Conservation (phyloP, 805 yeast genomes). For the Teunomyces tritomae region DNA sequence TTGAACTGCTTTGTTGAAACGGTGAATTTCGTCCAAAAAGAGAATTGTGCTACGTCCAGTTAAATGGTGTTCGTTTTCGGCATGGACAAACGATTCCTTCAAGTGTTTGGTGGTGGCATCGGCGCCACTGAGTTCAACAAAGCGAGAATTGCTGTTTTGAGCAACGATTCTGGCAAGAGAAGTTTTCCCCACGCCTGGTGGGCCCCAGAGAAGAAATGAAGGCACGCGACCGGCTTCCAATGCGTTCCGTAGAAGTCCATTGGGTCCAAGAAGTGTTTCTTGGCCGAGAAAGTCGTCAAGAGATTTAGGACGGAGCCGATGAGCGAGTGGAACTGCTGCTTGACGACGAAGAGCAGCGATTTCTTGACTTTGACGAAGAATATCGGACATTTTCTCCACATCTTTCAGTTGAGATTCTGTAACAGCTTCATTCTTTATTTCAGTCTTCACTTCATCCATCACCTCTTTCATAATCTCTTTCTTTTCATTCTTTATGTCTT, state of each 20-base stretch:
- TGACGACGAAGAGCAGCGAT: slow-evolving; percentile 14
- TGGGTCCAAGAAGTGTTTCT: slow-evolving; percentile 36
- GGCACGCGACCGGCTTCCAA: slow-evolving; percentile 34
- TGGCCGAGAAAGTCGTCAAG: slow-evolving; percentile 42
- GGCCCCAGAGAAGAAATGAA: slow-evolving; percentile 44
- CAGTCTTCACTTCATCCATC: background rate
- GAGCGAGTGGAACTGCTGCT: slow-evolving; percentile 36
- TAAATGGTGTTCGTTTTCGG: slow-evolving; percentile 34
- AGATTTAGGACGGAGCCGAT: slow-evolving; percentile 36
- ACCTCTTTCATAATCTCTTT: background rate
- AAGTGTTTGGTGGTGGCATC: slow-evolving; percentile 35
- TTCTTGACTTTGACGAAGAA: slow-evolving; percentile 4
- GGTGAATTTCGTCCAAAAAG: slow-evolving; percentile 44
- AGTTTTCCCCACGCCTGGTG: slow-evolving; percentile 46
- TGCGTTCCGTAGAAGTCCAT: slow-evolving; percentile 36
- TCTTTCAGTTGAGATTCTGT: background rate
- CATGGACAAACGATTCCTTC: slow-evolving; percentile 33
- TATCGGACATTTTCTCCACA: background rate
- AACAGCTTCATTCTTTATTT: background rate
- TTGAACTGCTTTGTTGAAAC: slow-evolving; percentile 43
- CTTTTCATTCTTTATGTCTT: background rate
- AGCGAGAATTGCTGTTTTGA: slow-evolving; percentile 25
- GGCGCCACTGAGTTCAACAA: slow-evolving; percentile 41
- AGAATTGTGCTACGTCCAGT: slow-evolving; percentile 33
- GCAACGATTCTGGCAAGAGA: slow-evolving; percentile 42